phyloP scores from a whole-genome alignment of 768 basidiomycete genomes.

The Trametes cingulata region DNA sequence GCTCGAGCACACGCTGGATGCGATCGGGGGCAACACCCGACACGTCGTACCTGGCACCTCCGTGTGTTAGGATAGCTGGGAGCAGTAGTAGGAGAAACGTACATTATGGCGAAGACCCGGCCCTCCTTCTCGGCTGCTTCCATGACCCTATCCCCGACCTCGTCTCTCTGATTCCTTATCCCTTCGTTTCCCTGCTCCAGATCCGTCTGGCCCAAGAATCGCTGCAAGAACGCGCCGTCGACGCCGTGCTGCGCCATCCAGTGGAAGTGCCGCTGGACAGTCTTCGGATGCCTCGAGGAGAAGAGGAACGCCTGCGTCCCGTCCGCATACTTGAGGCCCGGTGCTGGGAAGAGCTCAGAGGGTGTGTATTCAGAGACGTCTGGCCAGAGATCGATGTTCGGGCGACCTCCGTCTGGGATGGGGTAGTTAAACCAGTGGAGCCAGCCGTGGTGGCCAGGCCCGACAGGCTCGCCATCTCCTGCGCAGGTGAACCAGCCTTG shows the following conservation, averaged over 20 bases:
- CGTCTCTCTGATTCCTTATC: conserved; percentile 65
- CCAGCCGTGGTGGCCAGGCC: conserved; percentile 82
- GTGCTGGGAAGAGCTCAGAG: conserved; percentile 68
- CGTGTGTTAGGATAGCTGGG: background rate
- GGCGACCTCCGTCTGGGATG: conserved; percentile 65
- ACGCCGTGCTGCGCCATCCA: conserved; percentile 86
- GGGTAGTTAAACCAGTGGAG: conserved; percentile 81
- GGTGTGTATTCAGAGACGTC: conserved; percentile 70
- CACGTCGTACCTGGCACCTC: conserved; percentile 70
- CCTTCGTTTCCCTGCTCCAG: conserved; percentile 52
- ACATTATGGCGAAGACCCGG: conserved; percentile 85
- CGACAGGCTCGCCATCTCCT: conserved; percentile 41
- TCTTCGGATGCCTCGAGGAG: conserved; percentile 74
- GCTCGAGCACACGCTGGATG: conserved; percentile 64
- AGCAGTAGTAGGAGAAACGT: conserved; percentile 28
- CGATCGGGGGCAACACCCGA: conserved; percentile 72
- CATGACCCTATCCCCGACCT: conserved; percentile 68
- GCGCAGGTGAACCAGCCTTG: conserved; percentile 74
- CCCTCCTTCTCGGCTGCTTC: conserved; percentile 82
- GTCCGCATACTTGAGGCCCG: conserved; percentile 57
- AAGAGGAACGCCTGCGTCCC: conserved; percentile 71
- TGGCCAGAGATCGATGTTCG: conserved; percentile 80
- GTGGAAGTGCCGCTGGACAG: conserved; percentile 72
- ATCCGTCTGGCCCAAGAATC: conserved; percentile 72
- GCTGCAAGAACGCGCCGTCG: conserved; percentile 81